Evolutionary conservation across 2,329 filamentous ascomycete species (phyloP).

Genomic region (Pseudocercospora fijiensis): DNA sequence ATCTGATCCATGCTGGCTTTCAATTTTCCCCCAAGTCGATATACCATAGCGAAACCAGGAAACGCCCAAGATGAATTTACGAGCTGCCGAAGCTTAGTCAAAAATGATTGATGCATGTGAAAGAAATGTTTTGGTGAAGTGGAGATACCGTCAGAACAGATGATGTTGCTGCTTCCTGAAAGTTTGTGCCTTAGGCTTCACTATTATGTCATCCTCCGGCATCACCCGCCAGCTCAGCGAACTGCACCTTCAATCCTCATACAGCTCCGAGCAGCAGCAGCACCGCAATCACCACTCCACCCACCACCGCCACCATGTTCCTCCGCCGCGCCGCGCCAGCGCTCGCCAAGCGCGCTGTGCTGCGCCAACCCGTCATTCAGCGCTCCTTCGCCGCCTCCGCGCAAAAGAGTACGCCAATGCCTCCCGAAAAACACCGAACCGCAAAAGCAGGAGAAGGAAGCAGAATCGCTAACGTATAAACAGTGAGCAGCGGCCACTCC

Average conservation of each 20-base stretch:
- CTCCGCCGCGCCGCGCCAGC: constrained; percentile 53
- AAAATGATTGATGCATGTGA: too few relatives aligned
- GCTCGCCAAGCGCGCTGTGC: constrained; percentile 47
- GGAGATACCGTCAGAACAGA: too few relatives aligned
- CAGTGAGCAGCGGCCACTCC: constrained; percentile 20
- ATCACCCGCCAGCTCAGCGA: background rate
- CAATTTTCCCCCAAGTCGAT: background rate
- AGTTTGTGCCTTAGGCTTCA: background rate
- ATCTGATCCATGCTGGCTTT: background rate
- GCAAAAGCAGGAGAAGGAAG: constrained; percentile 12
- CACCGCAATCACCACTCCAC: constrained; percentile 5
- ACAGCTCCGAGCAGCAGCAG: background rate
- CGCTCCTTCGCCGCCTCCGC: constrained; percentile 51
- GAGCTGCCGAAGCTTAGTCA: too few relatives aligned
- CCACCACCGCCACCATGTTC: constrained; percentile 38
- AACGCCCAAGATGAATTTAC: too few relatives aligned
- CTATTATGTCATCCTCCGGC: constrained; percentile 1
- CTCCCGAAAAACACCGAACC: constrained; percentile 18
- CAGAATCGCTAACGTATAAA: constrained; percentile 10
- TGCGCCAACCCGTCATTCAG: constrained; percentile 41
- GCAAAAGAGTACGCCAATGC: constrained; percentile 46
- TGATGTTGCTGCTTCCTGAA: too few relatives aligned
- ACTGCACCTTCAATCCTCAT: background rate
- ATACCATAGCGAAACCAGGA: too few relatives aligned
- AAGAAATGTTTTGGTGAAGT: too few relatives aligned